These are phyloP conservation scores for Borealophlyctis nickersoniae DNA, from an alignment of 192 early-diverging fungal genomes.

Conservation along the genomic window DNA sequence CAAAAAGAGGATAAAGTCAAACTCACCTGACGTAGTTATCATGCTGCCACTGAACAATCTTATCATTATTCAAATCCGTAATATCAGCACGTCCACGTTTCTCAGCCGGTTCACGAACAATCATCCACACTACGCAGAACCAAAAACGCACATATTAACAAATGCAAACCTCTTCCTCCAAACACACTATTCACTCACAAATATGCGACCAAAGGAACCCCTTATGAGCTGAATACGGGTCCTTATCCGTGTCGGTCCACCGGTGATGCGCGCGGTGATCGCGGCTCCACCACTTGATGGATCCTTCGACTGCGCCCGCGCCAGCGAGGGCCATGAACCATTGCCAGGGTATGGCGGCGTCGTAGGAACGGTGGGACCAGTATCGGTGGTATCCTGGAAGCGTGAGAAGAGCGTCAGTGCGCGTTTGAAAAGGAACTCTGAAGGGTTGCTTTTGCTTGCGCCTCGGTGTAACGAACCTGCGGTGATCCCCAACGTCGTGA, in stretches of 20 bases:
- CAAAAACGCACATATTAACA: too few species aligned
- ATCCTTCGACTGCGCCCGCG: conserved; percentile 47
- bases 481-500: conserved; percentile 75
- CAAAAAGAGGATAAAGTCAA: too few species aligned
- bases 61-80: conserved; percentile 45
- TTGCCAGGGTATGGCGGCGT: conserved; percentile 38
- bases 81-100: conserved; percentile 39
- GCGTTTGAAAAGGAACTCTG: too few species aligned
- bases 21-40: conserved; percentile 37
- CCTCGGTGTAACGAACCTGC: conserved; percentile 57
- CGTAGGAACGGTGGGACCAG: conserved; percentile 52
- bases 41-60: conserved; percentile 48
- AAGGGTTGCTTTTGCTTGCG: too few species aligned
- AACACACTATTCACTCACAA: neutral
- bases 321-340: conserved; percentile 36
- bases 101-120: conserved; percentile 35
- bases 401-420: conserved; percentile 4
- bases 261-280: conserved; percentile 53
- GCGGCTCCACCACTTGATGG: conserved; percentile 53
- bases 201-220: conserved; percentile 50
- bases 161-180: too few species aligned
- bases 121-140: conserved; percentile 39
- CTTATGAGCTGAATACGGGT: conserved; percentile 50
- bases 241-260: conserved; percentile 53
- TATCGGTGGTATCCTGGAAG: conserved; percentile 50